Percentiles rank a stretch among this genome's conserved stretches.
Evolutionary conservation across 2,329 filamentous ascomycete species (phyloP).

Genomic region (Podosphaera fusca): DNA sequence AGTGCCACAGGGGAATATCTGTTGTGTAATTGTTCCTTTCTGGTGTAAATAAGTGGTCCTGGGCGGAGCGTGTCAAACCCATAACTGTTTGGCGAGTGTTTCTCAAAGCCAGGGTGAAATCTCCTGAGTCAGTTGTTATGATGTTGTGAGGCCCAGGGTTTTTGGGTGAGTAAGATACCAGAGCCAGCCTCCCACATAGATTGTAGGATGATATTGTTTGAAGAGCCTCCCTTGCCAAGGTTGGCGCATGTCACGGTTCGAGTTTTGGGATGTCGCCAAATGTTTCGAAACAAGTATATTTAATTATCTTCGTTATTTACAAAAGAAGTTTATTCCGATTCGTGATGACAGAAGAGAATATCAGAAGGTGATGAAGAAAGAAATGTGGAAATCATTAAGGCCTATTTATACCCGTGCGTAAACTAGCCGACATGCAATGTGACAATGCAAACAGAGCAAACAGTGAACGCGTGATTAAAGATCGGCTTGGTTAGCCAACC

Average conservation of each 20-base stretch:
- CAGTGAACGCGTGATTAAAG: too few species aligned
- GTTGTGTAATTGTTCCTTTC: not conserved
- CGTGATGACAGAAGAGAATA: too few species aligned
- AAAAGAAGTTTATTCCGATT: too few species aligned
- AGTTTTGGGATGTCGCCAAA: too few species aligned
- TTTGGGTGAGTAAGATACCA: not conserved
- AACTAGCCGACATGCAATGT: too few species aligned
- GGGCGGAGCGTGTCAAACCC: not conserved
- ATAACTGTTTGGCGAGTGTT: not conserved
- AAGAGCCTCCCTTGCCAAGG: not conserved
- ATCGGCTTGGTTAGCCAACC: too few species aligned
- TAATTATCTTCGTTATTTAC: too few species aligned
- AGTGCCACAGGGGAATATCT: not conserved
- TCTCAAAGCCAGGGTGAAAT: not conserved
- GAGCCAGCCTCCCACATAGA: not conserved
- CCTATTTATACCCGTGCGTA: too few species aligned
- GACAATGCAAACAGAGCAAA: too few species aligned
- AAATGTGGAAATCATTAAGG: too few species aligned
- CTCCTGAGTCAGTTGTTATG: not conserved
- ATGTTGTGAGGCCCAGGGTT: not conserved
- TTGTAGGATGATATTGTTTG: not conserved
- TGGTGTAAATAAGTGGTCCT: not conserved
- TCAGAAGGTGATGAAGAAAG: too few species aligned
- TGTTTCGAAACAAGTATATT: too few species aligned
- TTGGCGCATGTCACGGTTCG: not conserved